phyloP scores from a whole-genome alignment of 805 yeast genomes.

The Ogataea naganishii region DNA sequence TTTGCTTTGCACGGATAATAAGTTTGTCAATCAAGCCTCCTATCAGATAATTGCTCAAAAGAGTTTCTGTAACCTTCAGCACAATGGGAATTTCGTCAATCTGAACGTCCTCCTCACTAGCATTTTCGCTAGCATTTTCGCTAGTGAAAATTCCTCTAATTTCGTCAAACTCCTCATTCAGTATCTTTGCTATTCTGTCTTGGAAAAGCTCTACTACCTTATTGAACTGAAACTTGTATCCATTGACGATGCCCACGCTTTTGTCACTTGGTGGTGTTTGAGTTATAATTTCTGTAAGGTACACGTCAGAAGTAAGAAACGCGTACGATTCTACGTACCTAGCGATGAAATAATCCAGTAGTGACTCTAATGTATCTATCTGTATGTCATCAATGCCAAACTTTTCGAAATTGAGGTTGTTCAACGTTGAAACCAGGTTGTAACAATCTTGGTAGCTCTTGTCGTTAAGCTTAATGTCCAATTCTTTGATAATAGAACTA shows the following conservation, averaged over 20 bases:
- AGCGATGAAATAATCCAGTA: constrained; percentile 24
- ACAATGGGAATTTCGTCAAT: constrained; percentile 26
- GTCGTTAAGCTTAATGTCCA: constrained; percentile 47
- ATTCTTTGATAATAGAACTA: constrained; percentile 59
- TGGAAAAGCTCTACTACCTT: constrained; percentile 17
- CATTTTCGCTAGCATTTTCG: neutral
- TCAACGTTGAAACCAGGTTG: constrained; percentile 16
- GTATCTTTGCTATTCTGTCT: constrained; percentile 5
- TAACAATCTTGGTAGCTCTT: constrained; percentile 32
- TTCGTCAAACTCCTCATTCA: constrained; percentile 21
- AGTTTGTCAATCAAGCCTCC: constrained; percentile 25
- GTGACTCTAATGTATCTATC: constrained; percentile 24
- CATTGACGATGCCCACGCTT: constrained; percentile 22
- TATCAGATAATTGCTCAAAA: constrained; percentile 24
- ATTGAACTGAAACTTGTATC: constrained; percentile 15
- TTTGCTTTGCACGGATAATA: constrained; percentile 22
- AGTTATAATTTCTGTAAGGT: constrained; percentile 13
- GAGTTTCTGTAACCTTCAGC: constrained; percentile 24
- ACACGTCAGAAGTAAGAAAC: constrained; percentile 14
- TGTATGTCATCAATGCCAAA: constrained; percentile 21
- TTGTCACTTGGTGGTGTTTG: too few species aligned
- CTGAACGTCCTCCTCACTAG: constrained; percentile 2
- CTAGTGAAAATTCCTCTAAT: constrained; percentile 16
- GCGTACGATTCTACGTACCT: constrained; percentile 21
- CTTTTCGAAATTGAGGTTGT: constrained; percentile 12